Percentiles rank a stretch among this genome's conserved stretches.
Evolutionary conservation across 2,329 filamentous ascomycete genomes (phyloP).

Genomic region (Alternaria sp.): DNA sequence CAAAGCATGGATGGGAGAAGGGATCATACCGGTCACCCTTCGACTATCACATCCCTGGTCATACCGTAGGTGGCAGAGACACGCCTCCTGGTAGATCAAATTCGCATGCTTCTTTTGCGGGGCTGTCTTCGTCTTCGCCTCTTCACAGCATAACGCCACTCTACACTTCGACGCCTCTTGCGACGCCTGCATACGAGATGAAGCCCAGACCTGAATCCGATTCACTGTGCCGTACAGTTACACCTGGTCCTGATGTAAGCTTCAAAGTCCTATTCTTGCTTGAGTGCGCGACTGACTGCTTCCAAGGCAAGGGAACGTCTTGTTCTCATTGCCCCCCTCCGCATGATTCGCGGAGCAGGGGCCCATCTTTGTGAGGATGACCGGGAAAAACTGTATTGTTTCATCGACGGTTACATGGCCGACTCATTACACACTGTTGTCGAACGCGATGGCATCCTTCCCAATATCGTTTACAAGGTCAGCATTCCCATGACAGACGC

Average conservation of each 20-base stretch:
- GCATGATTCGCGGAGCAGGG: constrained; percentile 7
- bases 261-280: not conserved
- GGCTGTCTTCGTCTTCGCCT: not conserved
- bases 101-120: not conserved
- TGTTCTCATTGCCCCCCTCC: constrained; percentile 19
- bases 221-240: not conserved
- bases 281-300: not conserved
- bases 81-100: not conserved
- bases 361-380: not conserved
- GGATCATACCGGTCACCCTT: constrained; percentile 6
- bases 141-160: not conserved
- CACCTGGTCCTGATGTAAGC: constrained; percentile 4
- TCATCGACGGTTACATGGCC: constrained; percentile 18
- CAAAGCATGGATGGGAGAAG: not conserved
- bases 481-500: constrained; percentile 19
- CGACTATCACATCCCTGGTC: constrained; percentile 1
- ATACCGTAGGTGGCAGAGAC: not conserved
- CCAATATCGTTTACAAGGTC: constrained; percentile 17
- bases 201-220: not conserved
- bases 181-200: not conserved
- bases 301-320: constrained; percentile 10
- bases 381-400: constrained; percentile 1
- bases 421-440: constrained; percentile 4
- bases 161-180: not conserved
- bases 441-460: constrained; percentile 13